Percentiles rank a stretch among this genome's conserved stretches.
Evolutionary conservation across 2,329 filamentous ascomycete species (phyloP).

Genomic region (Sporothrix luriei): DNA sequence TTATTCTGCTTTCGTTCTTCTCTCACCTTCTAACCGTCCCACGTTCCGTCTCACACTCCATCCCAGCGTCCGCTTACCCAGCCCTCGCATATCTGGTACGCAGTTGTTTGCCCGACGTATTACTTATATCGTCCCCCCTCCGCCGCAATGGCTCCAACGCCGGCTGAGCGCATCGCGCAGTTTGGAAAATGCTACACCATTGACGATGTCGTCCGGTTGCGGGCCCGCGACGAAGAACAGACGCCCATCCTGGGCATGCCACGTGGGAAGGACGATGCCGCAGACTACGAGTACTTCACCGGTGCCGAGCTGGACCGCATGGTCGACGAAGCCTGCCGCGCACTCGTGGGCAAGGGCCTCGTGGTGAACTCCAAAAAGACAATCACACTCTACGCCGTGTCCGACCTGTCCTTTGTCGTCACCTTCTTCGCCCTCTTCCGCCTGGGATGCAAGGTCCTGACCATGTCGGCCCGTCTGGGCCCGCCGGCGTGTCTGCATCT

Average conservation of each 20-base stretch:
- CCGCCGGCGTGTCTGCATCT: constrained; percentile 47
- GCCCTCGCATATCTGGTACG: not conserved
- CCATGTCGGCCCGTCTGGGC: constrained; percentile 49
- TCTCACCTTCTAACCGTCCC: not conserved
- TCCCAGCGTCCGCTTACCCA: not conserved
- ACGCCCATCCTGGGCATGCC: constrained; percentile 49
- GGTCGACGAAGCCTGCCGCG: constrained; percentile 45
- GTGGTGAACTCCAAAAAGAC: constrained; percentile 41
- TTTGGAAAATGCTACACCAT: constrained; percentile 48
- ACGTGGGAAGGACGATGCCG: constrained; percentile 39
- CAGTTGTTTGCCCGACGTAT: too few relatives aligned
- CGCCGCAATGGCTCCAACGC: constrained; percentile 39
- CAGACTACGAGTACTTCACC: constrained; percentile 48
- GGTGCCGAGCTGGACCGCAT: constrained; percentile 47
- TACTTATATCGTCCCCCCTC: not conserved
- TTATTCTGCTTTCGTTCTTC: not conserved
- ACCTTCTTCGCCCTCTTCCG: constrained; percentile 50
- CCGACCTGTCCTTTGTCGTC: constrained; percentile 48
- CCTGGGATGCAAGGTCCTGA: constrained; percentile 49
- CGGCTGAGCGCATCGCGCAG: constrained; percentile 40
- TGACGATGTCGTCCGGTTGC: constrained; percentile 48
- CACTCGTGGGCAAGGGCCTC: constrained; percentile 42
- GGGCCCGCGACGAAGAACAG: constrained; percentile 46
- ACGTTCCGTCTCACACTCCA: not conserved
- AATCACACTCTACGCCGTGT: constrained; percentile 47